A percentile compares a stretch with the other conserved stretches of the same genome.
These are phyloP conservation scores for Saccharomycopsis lassenensis DNA, from an alignment of 805 yeast genomes.

Conservation along the genomic window DNA sequence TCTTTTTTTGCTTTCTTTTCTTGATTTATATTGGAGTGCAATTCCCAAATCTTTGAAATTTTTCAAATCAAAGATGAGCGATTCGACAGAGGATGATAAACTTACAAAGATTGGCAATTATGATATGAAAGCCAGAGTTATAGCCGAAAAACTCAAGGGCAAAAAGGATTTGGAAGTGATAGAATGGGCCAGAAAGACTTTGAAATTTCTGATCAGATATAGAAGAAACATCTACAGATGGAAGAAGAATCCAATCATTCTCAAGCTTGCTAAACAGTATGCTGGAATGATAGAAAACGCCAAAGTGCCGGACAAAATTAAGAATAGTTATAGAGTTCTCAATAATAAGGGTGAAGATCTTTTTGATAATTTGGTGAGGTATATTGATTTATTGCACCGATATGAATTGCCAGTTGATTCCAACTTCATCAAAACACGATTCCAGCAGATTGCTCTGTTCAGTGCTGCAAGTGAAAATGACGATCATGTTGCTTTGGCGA, in stretches of 20 bases:
- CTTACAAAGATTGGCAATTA: conserved; percentile 9
- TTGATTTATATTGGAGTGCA: too few species aligned
- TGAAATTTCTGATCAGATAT: conserved; percentile 11
- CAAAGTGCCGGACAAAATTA: conserved; percentile 12
- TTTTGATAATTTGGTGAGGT: conserved; percentile 1
- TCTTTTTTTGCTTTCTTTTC: too few species aligned
- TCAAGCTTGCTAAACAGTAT: conserved; percentile 11
- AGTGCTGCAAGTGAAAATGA: not conserved
- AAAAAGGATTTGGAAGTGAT: conserved; percentile 12
- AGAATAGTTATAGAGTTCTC: conserved; percentile 12
- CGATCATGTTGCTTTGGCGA: not conserved
- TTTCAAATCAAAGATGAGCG: too few species aligned
- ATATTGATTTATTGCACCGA: conserved; percentile 4
- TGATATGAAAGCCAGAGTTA: conserved; percentile 12
- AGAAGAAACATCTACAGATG: conserved; percentile 13
- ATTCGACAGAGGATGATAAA: too few species aligned
- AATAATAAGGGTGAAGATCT: conserved; percentile 3
- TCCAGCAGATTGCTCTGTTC: conserved; percentile 7
- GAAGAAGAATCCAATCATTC: conserved; percentile 14
- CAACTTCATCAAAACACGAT: conserved; percentile 1
- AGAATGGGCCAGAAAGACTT: conserved; percentile 6
- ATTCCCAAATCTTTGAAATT: too few species aligned
- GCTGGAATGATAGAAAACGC: conserved; percentile 15
- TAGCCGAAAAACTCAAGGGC: conserved; percentile 15
- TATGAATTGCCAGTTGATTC: conserved; percentile 7